These are phyloP conservation scores for Yamadazyma pseudoaaseri DNA, from an alignment of 1,139 yeast genomes.

Conservation along the genomic window DNA sequence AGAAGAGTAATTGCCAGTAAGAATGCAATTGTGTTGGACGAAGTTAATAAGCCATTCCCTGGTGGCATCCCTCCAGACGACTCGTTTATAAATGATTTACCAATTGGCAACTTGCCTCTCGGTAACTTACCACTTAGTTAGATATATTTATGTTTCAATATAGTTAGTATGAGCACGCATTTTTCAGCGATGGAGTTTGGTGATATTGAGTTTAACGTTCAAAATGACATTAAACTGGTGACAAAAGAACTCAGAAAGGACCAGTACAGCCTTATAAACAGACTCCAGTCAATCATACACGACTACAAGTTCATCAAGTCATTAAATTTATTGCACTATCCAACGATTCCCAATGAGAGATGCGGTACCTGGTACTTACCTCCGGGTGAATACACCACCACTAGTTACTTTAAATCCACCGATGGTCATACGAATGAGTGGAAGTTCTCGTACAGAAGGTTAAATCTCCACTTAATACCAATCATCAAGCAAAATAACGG, in stretches of 20 bases:
- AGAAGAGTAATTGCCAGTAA: slow-evolving; percentile 44
- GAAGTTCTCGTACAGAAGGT: slow-evolving; percentile 70
- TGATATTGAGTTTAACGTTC: slow-evolving; percentile 4
- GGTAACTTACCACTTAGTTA: too few species aligned
- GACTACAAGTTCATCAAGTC: slow-evolving; percentile 46
- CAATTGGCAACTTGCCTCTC: too few species aligned
- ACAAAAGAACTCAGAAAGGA: slow-evolving; percentile 48
- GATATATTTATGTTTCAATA: too few species aligned
- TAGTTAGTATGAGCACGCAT: too few species aligned
- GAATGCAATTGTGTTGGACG: slow-evolving; percentile 32
- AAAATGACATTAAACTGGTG: slow-evolving; percentile 22
- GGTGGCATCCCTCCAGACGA: background rate
- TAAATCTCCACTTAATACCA: slow-evolving; percentile 69
- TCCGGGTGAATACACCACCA: slow-evolving; percentile 34
- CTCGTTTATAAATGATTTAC: too few species aligned
- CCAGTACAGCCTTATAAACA: slow-evolving; percentile 54
- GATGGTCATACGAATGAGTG: slow-evolving; percentile 86
- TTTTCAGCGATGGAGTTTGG: background rate
- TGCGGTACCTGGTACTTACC: slow-evolving; percentile 87
- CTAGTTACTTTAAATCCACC: slow-evolving; percentile 82
- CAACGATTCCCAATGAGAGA: slow-evolving; percentile 72
- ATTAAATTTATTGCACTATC: slow-evolving; percentile 20
- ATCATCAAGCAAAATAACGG: slow-evolving; percentile 44
- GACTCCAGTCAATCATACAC: slow-evolving; percentile 67
- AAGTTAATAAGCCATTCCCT: background rate